Conservation (phyloP, 139 green algal species). For the Closterium sp. region DNA sequence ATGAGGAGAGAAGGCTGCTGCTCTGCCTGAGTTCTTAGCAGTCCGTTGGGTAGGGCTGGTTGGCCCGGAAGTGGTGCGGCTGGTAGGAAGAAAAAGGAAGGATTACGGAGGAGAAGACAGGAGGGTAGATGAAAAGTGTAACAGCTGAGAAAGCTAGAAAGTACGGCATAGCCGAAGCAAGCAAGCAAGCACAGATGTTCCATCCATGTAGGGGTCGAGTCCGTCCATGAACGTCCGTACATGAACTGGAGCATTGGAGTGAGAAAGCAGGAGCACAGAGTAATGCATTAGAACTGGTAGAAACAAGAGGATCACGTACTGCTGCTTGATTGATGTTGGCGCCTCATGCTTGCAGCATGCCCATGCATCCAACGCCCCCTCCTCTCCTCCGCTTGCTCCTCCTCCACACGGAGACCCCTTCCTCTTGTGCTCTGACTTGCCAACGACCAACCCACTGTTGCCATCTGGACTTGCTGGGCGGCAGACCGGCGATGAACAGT, state of each 20-base stretch:
- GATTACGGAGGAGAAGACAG: neutral
- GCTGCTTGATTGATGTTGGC: neutral
- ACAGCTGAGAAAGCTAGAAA: neutral
- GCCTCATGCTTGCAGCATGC: neutral
- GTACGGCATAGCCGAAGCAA: too few species aligned
- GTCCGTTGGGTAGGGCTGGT: neutral
- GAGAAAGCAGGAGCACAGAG: neutral
- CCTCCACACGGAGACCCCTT: neutral
- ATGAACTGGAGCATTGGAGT: neutral
- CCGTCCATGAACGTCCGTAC: too few species aligned
- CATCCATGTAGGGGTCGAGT: too few species aligned
- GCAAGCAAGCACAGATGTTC: neutral
- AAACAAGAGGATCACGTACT: neutral
- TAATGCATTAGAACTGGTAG: too few species aligned
- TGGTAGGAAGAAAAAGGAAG: neutral
- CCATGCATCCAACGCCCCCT: neutral
- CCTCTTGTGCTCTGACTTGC: neutral
- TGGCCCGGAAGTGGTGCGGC: neutral
- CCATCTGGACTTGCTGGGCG: neutral
- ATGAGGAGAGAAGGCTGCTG: neutral
- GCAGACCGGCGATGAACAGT: neutral
- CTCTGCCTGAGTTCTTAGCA: neutral
- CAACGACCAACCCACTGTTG: neutral
- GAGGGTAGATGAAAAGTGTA: neutral
- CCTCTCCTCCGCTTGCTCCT: neutral